Evolutionary conservation across 495 filamentous ascomycete species (phyloP).

Genomic region (Lophiotrema nucula): DNA sequence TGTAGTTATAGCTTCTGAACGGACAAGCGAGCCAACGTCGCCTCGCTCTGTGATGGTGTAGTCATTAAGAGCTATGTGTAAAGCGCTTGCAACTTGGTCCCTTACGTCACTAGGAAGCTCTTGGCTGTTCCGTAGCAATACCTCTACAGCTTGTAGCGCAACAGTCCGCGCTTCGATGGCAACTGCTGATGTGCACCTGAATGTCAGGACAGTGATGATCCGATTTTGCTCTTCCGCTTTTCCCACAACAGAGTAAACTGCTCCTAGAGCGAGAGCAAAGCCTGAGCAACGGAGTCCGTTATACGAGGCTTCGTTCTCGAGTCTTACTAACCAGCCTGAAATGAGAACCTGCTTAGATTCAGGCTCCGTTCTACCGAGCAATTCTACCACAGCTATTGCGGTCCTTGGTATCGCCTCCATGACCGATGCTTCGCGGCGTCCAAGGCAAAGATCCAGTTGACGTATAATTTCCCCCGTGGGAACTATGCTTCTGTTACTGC

Average conservation of each 20-base stretch:
- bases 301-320: slow-evolving; percentile 31
- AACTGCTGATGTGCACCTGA: slow-evolving; percentile 29
- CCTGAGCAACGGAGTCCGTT: slow-evolving; percentile 26
- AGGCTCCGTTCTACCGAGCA: background rate
- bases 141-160: slow-evolving; percentile 24
- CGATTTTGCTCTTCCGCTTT: slow-evolving; percentile 4
- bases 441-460: slow-evolving; percentile 29
- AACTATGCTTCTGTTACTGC: background rate
- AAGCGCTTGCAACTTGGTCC: slow-evolving; percentile 29
- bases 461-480: slow-evolving; percentile 15
- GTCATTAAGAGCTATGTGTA: slow-evolving; percentile 61
- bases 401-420: slow-evolving; percentile 27
- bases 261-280: slow-evolving; percentile 30
- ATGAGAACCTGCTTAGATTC: slow-evolving; percentile 1
- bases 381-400: slow-evolving; percentile 5
- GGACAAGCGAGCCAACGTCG: slow-evolving; percentile 81
- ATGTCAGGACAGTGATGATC: slow-evolving; percentile 28
- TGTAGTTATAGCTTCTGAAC: slow-evolving; percentile 72
- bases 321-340: slow-evolving; percentile 16
- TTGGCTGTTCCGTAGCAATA: too few relatives aligned
- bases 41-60: slow-evolving; percentile 85
- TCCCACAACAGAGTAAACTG: slow-evolving; percentile 3
- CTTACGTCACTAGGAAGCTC: background rate
- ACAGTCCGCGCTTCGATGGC: slow-evolving; percentile 30
- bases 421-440: slow-evolving; percentile 28